These are phyloP conservation scores for Trichoderma sp. DNA, from an alignment of 2,329 filamentous ascomycete genomes.

Conservation along the genomic window DNA sequence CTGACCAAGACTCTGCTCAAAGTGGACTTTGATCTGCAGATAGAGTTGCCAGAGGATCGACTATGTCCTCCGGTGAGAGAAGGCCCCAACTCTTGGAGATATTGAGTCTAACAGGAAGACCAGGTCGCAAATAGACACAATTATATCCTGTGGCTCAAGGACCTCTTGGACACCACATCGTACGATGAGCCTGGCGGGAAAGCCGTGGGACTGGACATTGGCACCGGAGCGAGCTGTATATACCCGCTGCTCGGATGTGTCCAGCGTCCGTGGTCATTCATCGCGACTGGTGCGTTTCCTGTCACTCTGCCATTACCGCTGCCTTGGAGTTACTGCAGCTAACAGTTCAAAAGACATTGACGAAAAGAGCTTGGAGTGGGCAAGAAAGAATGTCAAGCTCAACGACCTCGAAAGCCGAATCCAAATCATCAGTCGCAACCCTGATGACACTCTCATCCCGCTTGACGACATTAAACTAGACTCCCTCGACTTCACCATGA, in stretches of 20 bases:
- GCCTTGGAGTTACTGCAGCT: neutral
- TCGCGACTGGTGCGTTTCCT: conserved; percentile 57
- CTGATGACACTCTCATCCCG: conserved; percentile 62
- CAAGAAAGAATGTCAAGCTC: conserved; percentile 64
- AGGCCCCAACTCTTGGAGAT: neutral
- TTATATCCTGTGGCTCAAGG: conserved; percentile 88
- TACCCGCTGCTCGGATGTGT: conserved; percentile 81
- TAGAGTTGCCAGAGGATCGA: conserved; percentile 74
- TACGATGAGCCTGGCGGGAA: conserved; percentile 53
- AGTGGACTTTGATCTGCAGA: conserved; percentile 70
- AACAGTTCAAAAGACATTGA: conserved; percentile 68
- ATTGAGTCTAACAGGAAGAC: neutral
- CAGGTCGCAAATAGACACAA: conserved; percentile 72
- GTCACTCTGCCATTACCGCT: no score
- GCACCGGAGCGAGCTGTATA: conserved; percentile 88
- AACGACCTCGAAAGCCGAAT: conserved; percentile 70
- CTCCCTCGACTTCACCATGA: conserved; percentile 80
- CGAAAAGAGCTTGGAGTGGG: conserved; percentile 64
- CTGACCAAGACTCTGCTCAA: conserved; percentile 79
- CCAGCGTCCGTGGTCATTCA: conserved; percentile 72
- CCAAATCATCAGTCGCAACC: conserved; percentile 58
- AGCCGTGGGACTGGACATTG: conserved; percentile 77
- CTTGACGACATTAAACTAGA: conserved; percentile 55
- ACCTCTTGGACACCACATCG: conserved; percentile 71
- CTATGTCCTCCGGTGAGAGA: conserved; percentile 77